A percentile compares a stretch with the other conserved stretches of the same genome.
These are phyloP conservation scores for Diophrys appendiculata DNA, from an alignment of 73 alveolate genomes.

Conservation along the genomic window DNA sequence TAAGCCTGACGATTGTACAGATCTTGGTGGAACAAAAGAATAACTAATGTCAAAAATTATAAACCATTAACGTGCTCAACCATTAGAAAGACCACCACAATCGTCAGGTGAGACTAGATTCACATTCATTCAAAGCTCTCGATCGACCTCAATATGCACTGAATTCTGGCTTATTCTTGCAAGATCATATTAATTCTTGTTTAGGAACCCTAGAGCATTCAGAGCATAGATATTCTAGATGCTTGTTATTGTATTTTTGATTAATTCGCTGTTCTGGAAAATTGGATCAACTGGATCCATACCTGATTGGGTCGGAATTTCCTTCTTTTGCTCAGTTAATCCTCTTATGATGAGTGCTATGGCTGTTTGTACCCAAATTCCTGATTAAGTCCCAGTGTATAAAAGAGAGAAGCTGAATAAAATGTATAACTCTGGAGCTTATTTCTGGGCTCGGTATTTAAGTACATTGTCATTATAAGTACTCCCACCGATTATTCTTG, in stretches of 20 bases:
- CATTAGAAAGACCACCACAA: background rate
- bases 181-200: background rate
- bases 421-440: conserved; percentile 4
- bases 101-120: background rate
- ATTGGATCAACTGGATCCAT: background rate
- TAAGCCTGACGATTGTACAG: background rate
- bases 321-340: conserved; percentile 29
- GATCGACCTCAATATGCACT: background rate
- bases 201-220: conserved; percentile 3
- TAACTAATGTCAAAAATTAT: too few relatives aligned
- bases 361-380: conserved; percentile 30
- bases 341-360: conserved; percentile 7
- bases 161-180: conserved; percentile 1
- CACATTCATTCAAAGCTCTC: background rate
- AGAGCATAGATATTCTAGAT: background rate
- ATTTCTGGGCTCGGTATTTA: conserved; percentile 11
- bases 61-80: background rate
- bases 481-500: conserved; percentile 22
- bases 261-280: conserved; percentile 5
- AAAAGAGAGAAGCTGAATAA: conserved; percentile 40
- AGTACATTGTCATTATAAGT: background rate
- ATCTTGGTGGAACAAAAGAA: background rate
- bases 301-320: conserved; percentile 40
- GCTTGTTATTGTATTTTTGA: background rate
- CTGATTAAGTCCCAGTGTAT: conserved; percentile 21